Evolutionary conservation across 164 flowering plant genomes (phyloP).

Genomic region (Magnolia changhungtana): DNA sequence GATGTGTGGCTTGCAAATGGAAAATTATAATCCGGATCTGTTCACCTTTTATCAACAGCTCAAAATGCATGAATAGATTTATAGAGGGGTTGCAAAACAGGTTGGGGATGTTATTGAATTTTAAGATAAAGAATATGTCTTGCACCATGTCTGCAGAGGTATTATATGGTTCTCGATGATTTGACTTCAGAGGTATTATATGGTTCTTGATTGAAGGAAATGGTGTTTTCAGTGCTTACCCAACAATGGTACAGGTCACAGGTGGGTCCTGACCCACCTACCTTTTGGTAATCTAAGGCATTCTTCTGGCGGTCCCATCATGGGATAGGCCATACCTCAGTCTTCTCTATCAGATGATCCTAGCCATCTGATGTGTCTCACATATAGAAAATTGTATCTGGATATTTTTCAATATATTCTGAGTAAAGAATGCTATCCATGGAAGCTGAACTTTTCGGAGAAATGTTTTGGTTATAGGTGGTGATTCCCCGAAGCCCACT

Average conservation of each 20-base stretch:
- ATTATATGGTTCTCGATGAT: no score
- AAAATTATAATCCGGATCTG: background rate
- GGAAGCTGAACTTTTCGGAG: background rate
- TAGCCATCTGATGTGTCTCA: background rate
- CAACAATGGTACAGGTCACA: background rate
- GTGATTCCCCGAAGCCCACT: conserved; percentile 91
- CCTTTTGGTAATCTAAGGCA: background rate
- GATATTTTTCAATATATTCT: no score
- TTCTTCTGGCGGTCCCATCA: background rate
- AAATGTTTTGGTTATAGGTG: conserved; percentile 41
- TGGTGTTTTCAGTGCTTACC: background rate
- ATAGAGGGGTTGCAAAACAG: background rate
- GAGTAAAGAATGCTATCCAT: background rate
- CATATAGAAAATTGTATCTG: background rate
- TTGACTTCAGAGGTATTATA: no score
- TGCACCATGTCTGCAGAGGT: background rate
- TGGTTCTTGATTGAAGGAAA: background rate
- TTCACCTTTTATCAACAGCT: background rate
- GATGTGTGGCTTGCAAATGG: background rate
- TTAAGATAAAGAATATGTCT: background rate
- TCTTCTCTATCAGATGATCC: no score
- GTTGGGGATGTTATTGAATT: background rate
- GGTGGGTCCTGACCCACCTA: background rate
- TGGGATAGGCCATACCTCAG: background rate
- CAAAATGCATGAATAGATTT: background rate